These are phyloP conservation scores for Cercophora sp. DNA, from an alignment of 495 filamentous ascomycete genomes.

Conservation along the genomic window DNA sequence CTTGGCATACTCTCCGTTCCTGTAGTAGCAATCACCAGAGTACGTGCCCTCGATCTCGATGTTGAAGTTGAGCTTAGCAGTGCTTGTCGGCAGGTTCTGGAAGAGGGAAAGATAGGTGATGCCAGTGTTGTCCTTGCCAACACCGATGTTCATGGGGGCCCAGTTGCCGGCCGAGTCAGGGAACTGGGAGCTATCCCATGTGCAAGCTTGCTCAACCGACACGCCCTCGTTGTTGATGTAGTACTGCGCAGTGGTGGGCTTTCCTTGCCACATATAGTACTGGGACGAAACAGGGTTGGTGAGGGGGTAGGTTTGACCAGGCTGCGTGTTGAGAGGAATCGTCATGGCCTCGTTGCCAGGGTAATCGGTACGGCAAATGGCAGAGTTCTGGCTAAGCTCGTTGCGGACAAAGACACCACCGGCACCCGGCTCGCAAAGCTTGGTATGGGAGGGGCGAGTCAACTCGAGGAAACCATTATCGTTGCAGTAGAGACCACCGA, in stretches of 20 bases:
- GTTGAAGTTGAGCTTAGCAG: constrained; percentile 63
- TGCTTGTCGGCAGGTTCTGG: constrained; percentile 58
- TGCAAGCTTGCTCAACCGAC: constrained; percentile 65
- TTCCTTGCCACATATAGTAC: constrained; percentile 75
- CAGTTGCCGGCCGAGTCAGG: constrained; percentile 68
- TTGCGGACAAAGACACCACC: constrained; percentile 71
- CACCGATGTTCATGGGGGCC: constrained; percentile 84
- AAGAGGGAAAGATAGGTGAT: constrained; percentile 80
- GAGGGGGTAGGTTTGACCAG: constrained; percentile 56
- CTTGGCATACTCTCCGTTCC: constrained; percentile 57
- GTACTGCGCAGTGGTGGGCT: constrained; percentile 85
- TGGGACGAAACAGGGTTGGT: constrained; percentile 65
- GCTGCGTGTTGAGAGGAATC: constrained; percentile 60
- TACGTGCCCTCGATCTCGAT: constrained; percentile 66
- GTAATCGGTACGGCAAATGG: constrained; percentile 94
- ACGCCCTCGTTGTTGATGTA: constrained; percentile 85
- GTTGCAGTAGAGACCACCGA: constrained; percentile 85
- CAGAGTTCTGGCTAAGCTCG: constrained; percentile 57
- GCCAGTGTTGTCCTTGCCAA: constrained; percentile 59
- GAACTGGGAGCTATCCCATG: constrained; percentile 60
- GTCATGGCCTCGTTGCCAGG: constrained; percentile 85
- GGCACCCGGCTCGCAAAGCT: constrained; percentile 72
- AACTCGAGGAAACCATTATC: constrained; percentile 68
- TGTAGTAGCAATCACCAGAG: constrained; percentile 65
- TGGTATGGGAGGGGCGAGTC: constrained; percentile 60